Percentiles rank a stretch among this genome's conserved stretches.
Evolutionary conservation across 2,329 filamentous ascomycete genomes (phyloP).

Genomic region (Keithomyces neogunnii): DNA sequence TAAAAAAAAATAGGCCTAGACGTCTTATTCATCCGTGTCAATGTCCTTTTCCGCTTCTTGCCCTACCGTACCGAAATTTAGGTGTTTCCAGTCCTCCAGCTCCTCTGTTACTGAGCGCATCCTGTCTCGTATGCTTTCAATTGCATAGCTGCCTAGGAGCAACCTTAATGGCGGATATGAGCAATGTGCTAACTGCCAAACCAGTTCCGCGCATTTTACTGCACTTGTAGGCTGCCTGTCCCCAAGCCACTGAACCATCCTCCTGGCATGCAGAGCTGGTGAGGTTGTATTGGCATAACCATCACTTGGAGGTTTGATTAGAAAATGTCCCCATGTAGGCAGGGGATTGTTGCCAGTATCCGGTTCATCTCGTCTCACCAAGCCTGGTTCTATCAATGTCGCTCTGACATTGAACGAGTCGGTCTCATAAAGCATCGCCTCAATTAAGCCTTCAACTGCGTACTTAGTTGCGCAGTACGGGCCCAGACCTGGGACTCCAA

Average conservation of each 20-base stretch:
- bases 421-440: slow-evolving; percentile 94
- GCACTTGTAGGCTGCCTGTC: slow-evolving; percentile 89
- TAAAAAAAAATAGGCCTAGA: too few species aligned
- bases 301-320: slow-evolving; percentile 77
- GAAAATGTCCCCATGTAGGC: slow-evolving; percentile 84
- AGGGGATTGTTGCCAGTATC: slow-evolving; percentile 47
- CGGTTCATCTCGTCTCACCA: slow-evolving; percentile 79
- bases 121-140: slow-evolving; percentile 89
- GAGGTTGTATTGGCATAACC: slow-evolving; percentile 70
- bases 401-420: slow-evolving; percentile 88
- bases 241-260: slow-evolving; percentile 91
- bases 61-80: slow-evolving; percentile 52
- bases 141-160: slow-evolving; percentile 85
- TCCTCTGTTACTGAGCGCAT: slow-evolving; percentile 89
- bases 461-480: slow-evolving; percentile 98
- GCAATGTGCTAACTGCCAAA: slow-evolving; percentile 93
- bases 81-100: slow-evolving; percentile 84
- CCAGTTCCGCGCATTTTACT: slow-evolving; percentile 83
- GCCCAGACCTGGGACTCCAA: slow-evolving; percentile 88
- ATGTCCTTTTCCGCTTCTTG: neutral
- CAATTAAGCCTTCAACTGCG: slow-evolving; percentile 89
- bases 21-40: too few species aligned
- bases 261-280: slow-evolving; percentile 78
- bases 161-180: slow-evolving; percentile 83
- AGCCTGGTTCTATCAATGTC: slow-evolving; percentile 83